Evolutionary conservation across 352 stramenopile species (phyloP), one percentile per base, ranked within the genome.

Genomic region (Globisporangium radiosum): DNA sequence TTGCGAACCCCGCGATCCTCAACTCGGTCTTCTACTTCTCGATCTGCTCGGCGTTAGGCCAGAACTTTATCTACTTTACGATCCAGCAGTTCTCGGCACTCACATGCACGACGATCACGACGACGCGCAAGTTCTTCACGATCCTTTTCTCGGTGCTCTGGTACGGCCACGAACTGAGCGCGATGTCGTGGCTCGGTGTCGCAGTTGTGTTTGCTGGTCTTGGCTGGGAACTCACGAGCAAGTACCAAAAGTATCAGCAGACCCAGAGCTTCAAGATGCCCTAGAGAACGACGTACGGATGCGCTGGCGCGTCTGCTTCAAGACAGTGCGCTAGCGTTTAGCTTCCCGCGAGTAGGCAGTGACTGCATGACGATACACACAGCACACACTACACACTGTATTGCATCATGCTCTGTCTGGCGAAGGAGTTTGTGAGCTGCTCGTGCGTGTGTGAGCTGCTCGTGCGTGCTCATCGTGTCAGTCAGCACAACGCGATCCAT

Each of bases 31-130:
- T 97, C 49, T 92, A 92, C 71, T 99, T 99, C 70, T 95, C 95
- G 25, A 65, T 98, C 58, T 98, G 92, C 77, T 98, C 86, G 58
- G 96, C 97, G 38, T 71, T 98, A 52, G 97, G 97, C 25, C 97
- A 99, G 77, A 98, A 97, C 74, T 99, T 99, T 75, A 99, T 99
- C 83, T 99, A 99, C 88, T 99, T 97, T 66, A 99, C 95, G 40
- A 97, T 99, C 67, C 87, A 97, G 60, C 85, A 97, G 69, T 99
- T 99, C 76, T 97, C 97, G 72, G 94, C 97, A 47, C 87, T 99
- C 44, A 97, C 98, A 56, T 97, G 95, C 71, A 99, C 96, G 42
- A 99, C 97, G 42, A 98, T 99, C 64, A 99, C 97, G 39, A 99
- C 97, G 1, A 99, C 97, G 59, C 86, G 97, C 72, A 99, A 99